A percentile compares a stretch with the other conserved stretches of the same genome.
phyloP scores from a whole-genome alignment of 2,329 filamentous ascomycete species.

The Madurella mycetomatis region DNA sequence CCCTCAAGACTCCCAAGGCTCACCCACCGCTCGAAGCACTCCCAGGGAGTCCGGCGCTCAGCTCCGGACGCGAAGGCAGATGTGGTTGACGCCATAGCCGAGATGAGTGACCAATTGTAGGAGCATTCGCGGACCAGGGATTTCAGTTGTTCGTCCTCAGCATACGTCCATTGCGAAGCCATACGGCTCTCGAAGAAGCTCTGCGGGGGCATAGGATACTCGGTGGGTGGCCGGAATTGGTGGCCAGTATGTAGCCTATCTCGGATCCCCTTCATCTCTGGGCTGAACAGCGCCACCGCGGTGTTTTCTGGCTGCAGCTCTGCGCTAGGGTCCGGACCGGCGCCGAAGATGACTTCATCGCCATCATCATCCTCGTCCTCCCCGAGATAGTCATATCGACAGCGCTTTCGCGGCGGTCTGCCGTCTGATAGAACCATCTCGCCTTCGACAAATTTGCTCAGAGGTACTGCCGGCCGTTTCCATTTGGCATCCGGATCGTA shows the following conservation, averaged over 20 bases:
- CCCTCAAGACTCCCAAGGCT: conserved; percentile 85
- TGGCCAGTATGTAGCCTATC: conserved; percentile 88
- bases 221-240: conserved; percentile 87
- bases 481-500: conserved; percentile 65
- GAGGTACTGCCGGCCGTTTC: conserved; percentile 71
- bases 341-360: conserved; percentile 36
- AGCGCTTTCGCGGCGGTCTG: conserved; percentile 67
- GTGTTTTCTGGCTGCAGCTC: conserved; percentile 63
- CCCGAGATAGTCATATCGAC: conserved; percentile 75
- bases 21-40: conserved; percentile 97
- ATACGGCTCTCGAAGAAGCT: conserved; percentile 84
- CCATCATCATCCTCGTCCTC: conserved; percentile 56
- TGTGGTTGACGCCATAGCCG: conserved; percentile 68
- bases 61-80: conserved; percentile 79
- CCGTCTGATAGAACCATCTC: conserved; percentile 67
- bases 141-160: conserved; percentile 87
- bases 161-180: conserved; percentile 85
- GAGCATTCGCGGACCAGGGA: conserved; percentile 84
- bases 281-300: conserved; percentile 81
- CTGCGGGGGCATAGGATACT: conserved; percentile 84
- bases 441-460: conserved; percentile 82
- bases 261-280: conserved; percentile 82
- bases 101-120: conserved; percentile 97
- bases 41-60: conserved; percentile 91
- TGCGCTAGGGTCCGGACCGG: conserved; percentile 26